Evolutionary conservation across 805 yeast genomes (phyloP), one percentile per base, ranked within the genome.

Genomic region (Tetrapisispora nanseiensis): DNA sequence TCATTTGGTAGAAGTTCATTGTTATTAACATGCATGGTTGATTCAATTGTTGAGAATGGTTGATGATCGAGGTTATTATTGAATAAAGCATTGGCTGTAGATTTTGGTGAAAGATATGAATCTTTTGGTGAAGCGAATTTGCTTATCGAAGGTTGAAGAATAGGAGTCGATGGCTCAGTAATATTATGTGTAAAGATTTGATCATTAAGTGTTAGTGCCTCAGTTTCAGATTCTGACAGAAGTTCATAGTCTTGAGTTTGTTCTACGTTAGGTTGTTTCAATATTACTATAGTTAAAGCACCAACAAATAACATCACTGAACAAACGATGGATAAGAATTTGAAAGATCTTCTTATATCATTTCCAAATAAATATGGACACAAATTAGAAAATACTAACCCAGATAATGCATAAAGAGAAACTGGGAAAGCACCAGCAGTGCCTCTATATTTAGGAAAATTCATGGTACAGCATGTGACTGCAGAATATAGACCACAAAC

Each of bases 401-500:
- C 87, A 6, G 86, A 75, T 33, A 83, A 61, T 0, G 90, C 94
- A 58, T 76, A 83, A 1, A 78, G 68, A 12, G 84, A 72, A 4
- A 80, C 82, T 2, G 86, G 85, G 33, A 75, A 65, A 1, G 85
- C 79, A 16, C 79, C 80, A 2, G 86, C 86, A 6, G 77, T 67
- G 19, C 86, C 92, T 54, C 82, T 69, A 52, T 79, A 77, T 23
- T 73, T 63, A 0, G 90, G 90, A 49, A 82, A 83, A 52, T 82
- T 83, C 2, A 81, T 56, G 1, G 61, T 66, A 23, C 68, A 62
- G 33, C 69, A 65, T 42, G 67, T 68, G n/a, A 68, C 62, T 4
- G 85, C 71, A 23, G 82, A 73, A 52, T 72, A 82, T 45, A 75
- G 71, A 1, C 78, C 75, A 9, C 76, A 56, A 4, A 74, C 75